phyloP scores from a whole-genome alignment of 2,329 filamentous ascomycete species.

The Talaromyces funiculosus region DNA sequence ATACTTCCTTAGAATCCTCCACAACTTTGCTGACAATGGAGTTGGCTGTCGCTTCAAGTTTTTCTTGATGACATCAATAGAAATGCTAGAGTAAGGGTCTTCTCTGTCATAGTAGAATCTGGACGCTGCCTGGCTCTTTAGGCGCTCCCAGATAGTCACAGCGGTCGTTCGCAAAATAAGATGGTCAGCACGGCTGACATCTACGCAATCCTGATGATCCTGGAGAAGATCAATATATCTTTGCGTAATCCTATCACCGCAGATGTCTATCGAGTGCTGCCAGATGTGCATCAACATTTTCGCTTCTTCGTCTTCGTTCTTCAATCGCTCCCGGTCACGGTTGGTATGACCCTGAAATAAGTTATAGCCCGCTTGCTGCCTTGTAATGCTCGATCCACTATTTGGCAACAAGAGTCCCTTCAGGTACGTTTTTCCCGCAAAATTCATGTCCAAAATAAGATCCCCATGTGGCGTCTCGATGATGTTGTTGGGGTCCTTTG shows the following conservation, averaged over 20 bases:
- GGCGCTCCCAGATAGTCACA: background rate
- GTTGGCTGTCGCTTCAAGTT: background rate
- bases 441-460: background rate
- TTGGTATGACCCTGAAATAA: background rate
- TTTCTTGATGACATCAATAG: background rate
- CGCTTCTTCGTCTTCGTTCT: background rate
- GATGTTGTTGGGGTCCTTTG: background rate
- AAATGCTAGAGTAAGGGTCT: background rate
- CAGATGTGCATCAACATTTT: background rate
- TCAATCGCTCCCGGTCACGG: background rate
- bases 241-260: background rate
- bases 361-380: background rate
- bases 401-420: background rate
- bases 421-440: background rate
- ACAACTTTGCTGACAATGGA: background rate
- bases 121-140: background rate
- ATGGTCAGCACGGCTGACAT: background rate
- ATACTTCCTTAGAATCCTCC: background rate
- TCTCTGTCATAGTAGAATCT: background rate
- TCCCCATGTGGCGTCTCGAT: slow-evolving; percentile 1
- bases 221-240: background rate
- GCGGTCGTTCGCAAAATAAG: background rate
- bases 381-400: background rate
- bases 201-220: background rate
- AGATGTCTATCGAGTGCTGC: background rate